Evolutionary conservation across 352 stramenopile species (phyloP).

Genomic region (Globisporangium viniferum): DNA sequence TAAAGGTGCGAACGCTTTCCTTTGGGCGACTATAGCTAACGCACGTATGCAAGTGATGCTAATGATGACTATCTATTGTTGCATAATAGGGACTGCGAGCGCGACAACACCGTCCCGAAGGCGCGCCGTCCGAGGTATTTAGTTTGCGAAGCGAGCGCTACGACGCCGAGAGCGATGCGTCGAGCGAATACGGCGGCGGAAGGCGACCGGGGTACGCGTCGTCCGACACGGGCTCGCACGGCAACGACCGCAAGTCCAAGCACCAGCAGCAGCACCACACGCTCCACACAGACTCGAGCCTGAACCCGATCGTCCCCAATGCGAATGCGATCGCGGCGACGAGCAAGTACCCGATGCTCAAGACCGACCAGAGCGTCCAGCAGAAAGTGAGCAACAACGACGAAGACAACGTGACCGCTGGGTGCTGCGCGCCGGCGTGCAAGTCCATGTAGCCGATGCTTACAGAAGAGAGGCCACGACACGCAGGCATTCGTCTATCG

Average conservation of each 20-base stretch:
- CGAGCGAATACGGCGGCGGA: conserved; percentile 64
- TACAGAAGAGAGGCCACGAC: not conserved
- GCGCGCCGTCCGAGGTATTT: conserved; percentile 75
- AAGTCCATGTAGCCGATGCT: conserved; percentile 47
- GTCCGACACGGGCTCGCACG: conserved; percentile 62
- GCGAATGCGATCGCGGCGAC: conserved; percentile 53
- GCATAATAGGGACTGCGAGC: conserved; percentile 53
- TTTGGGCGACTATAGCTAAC: not conserved
- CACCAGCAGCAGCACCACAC: conserved; percentile 28
- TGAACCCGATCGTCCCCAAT: conserved; percentile 71
- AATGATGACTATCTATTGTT: not conserved
- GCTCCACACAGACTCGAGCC: conserved; percentile 49
- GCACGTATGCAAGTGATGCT: not conserved
- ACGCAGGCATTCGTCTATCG: too few species aligned
- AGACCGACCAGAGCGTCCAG: conserved; percentile 63
- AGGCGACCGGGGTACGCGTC: conserved; percentile 48
- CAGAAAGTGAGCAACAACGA: conserved; percentile 31
- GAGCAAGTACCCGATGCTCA: conserved; percentile 75
- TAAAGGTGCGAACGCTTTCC: conserved; percentile 28
- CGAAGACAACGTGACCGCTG: conserved; percentile 31
- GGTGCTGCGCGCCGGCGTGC: conserved; percentile 60
- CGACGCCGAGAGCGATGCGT: conserved; percentile 81
- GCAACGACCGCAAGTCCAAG: conserved; percentile 29
- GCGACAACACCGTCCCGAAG: conserved; percentile 67
- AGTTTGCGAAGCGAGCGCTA: conserved; percentile 79